phyloP scores from a whole-genome alignment of 345 rosid genomes.

The Passiflora organensis region DNA sequence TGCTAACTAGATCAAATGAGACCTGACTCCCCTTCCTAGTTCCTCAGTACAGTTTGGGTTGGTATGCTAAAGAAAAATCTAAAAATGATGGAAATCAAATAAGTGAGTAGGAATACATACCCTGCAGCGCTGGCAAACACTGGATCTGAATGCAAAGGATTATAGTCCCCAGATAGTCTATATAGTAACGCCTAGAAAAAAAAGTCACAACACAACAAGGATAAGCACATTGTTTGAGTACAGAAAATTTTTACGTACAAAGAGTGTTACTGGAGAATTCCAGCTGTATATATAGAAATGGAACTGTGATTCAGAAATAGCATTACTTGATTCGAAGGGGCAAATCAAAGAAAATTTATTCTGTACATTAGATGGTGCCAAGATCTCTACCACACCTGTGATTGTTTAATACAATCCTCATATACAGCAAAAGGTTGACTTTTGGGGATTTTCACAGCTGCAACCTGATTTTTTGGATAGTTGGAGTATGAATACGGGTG shows the following conservation, averaged over 20 bases:
- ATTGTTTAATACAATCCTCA: slow-evolving; percentile 65
- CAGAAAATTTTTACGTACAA: too few species aligned
- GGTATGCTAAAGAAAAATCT: too few species aligned
- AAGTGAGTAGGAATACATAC: slow-evolving; percentile 32
- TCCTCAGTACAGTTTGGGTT: too few species aligned
- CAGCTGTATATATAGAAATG: too few species aligned
- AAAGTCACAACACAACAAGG: neutral
- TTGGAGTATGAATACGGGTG: slow-evolving; percentile 64
- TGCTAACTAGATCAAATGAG: too few species aligned
- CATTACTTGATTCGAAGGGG: too few species aligned
- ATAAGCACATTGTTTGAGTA: neutral
- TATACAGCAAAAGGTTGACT: slow-evolving; percentile 49
- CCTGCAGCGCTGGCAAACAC: slow-evolving; percentile 68
- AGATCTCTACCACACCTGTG: slow-evolving; percentile 56
- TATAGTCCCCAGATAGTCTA: slow-evolving; percentile 90
- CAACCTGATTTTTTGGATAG: slow-evolving; percentile 54
- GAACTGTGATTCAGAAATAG: too few species aligned
- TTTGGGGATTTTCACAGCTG: slow-evolving; percentile 62
- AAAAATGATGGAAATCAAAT: neutral
- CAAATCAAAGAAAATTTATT: too few species aligned
- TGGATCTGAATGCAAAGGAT: slow-evolving; percentile 95
- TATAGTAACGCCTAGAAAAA: slow-evolving; percentile 79
- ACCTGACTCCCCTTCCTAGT: too few species aligned
- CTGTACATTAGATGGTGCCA: too few species aligned
- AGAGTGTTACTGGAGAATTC: too few species aligned